A percentile compares a stretch with the other conserved stretches of the same genome.
Conservation (phyloP, 2,329 filamentous ascomycete species). For the Exserohilum rostratum region DNA sequence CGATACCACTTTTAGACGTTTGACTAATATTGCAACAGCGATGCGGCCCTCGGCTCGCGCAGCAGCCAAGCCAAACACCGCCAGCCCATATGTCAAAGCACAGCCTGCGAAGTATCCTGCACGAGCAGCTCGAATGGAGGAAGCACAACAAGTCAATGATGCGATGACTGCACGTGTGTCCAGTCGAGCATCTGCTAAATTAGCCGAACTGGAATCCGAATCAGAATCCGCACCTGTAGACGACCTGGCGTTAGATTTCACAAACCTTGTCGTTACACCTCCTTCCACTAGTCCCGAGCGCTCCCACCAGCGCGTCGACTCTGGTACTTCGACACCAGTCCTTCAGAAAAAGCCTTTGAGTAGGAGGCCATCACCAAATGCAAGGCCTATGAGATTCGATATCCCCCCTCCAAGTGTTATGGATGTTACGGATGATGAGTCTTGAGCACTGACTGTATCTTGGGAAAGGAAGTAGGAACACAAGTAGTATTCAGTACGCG, state of each 20-base stretch:
- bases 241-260: background rate
- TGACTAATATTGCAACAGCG: background rate
- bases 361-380: background rate
- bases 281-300: background rate
- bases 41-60: constrained; percentile 3
- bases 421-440: background rate
- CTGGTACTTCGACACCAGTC: background rate
- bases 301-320: constrained; percentile 6
- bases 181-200: too few relatives aligned
- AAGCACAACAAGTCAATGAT: background rate
- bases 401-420: background rate
- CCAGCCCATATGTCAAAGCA: background rate
- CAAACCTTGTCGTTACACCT: constrained; percentile 7
- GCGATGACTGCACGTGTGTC: too few relatives aligned
- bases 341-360: background rate
- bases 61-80: background rate
- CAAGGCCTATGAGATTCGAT: background rate
- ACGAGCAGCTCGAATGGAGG: background rate
- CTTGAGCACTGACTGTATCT: too few relatives aligned
- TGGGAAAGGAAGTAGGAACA: too few relatives aligned
- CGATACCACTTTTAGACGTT: too few relatives aligned
- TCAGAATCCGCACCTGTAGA: background rate
- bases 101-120: background rate
- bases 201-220: too few relatives aligned
- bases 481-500: too few relatives aligned